Conservation (phyloP, 164 flowering plant genomes). For the Santalum album region DNA sequence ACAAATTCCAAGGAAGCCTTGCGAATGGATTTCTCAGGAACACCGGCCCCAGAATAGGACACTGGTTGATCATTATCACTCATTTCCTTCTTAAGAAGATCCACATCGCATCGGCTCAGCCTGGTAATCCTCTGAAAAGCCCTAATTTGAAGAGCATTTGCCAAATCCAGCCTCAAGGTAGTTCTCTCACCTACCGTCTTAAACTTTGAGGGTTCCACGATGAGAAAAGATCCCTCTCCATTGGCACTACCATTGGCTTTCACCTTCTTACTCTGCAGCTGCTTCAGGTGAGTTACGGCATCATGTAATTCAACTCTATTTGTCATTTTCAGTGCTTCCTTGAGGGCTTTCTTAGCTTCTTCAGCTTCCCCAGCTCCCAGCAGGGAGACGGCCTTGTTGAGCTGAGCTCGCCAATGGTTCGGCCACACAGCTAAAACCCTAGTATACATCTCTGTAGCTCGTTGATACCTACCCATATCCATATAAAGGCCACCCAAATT, state of each 20-base stretch:
- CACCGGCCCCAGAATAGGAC: conserved; percentile 81
- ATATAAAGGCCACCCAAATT: conserved; percentile 89
- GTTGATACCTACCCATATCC: conserved; percentile 92
- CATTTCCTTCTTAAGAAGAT: conserved; percentile 75
- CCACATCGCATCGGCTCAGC: conserved; percentile 65
- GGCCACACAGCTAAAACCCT: conserved; percentile 92
- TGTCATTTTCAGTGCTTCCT: conserved; percentile 95
- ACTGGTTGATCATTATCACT: conserved; percentile 66
- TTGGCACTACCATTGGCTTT: conserved; percentile 37
- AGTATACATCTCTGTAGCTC: conserved; percentile 97
- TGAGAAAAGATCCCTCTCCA: conserved; percentile 48
- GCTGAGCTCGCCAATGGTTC: conserved; percentile 94
- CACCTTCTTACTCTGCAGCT: conserved; percentile 65
- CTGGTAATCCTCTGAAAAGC: conserved; percentile 84
- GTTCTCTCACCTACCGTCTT: conserved; percentile 64
- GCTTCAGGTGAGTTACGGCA: conserved; percentile 85
- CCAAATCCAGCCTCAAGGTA: conserved; percentile 55
- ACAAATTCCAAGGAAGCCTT: conserved; percentile 75
- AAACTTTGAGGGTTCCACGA: conserved; percentile 67
- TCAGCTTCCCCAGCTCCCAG: conserved; percentile 93
- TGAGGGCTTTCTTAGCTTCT: conserved; percentile 82
- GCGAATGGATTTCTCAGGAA: conserved; percentile 77
- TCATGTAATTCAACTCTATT: conserved; percentile 93
- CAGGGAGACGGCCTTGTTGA: conserved; percentile 88
- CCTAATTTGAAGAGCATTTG: conserved; percentile 71